Evolutionary conservation across 2,329 filamentous ascomycete species (phyloP).

Genomic region (Colletotrichum spinosum): DNA sequence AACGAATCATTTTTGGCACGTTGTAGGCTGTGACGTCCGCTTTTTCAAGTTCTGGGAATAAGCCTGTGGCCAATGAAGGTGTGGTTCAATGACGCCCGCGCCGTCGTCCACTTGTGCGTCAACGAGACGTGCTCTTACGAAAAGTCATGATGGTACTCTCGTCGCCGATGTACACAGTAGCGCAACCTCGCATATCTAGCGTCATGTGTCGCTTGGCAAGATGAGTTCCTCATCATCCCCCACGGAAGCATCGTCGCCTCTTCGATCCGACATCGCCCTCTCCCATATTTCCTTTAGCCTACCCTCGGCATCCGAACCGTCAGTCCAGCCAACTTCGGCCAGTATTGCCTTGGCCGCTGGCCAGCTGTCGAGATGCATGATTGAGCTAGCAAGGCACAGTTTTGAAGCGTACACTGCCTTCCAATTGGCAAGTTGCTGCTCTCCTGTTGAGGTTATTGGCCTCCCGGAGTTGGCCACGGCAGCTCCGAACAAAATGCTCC

Average conservation of each 20-base stretch:
- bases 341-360: constrained; percentile 50
- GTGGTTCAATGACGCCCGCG: too few relatives aligned
- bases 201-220: too few relatives aligned
- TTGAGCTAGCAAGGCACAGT: constrained; percentile 52
- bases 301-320: constrained; percentile 53
- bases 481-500: constrained; percentile 59
- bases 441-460: constrained; percentile 49
- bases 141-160: too few relatives aligned
- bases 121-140: too few relatives aligned
- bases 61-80: too few relatives aligned
- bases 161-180: too few relatives aligned
- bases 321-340: constrained; percentile 53
- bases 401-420: constrained; percentile 54
- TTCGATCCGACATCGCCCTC: constrained; percentile 47
- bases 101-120: too few relatives aligned
- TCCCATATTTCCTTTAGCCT: constrained; percentile 56
- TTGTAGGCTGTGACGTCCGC: too few relatives aligned
- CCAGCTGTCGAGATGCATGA: constrained; percentile 53
- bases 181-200: too few relatives aligned
- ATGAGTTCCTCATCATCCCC: background rate
- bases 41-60: too few relatives aligned
- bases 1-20: too few relatives aligned
- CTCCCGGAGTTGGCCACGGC: constrained; percentile 53
- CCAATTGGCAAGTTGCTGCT: constrained; percentile 52
- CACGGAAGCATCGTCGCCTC: background rate